Evolutionary conservation across 2,329 filamentous ascomycete species (phyloP).

Genomic region (Harringtonia lauricola): DNA sequence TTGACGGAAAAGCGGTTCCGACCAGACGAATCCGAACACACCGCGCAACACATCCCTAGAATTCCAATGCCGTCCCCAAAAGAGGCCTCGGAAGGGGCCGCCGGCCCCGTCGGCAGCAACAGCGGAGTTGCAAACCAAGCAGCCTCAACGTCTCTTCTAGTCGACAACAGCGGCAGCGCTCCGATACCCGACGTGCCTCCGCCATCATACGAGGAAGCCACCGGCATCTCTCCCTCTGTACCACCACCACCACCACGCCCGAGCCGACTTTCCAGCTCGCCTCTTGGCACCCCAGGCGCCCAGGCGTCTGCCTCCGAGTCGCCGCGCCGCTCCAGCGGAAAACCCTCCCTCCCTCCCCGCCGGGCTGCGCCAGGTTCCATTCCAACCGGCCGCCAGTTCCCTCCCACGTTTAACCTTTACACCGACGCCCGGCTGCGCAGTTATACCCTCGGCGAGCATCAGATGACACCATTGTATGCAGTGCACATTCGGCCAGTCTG

Average conservation of each 20-base stretch:
- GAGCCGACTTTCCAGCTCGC: background rate
- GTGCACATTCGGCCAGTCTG: constrained; percentile 16
- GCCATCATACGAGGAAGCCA: background rate
- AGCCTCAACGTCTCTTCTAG: too few species aligned
- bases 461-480: constrained; percentile 21
- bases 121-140: too few species aligned
- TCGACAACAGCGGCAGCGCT: too few species aligned
- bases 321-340: too few species aligned
- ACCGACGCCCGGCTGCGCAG: constrained; percentile 9
- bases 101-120: too few species aligned
- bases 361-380: constrained; percentile 4
- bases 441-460: constrained; percentile 20
- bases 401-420: constrained; percentile 22
- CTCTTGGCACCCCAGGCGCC: too few species aligned
- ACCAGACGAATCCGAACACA: too few species aligned
- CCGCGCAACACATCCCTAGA: too few species aligned
- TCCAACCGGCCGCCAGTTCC: constrained; percentile 18
- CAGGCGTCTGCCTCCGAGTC: too few species aligned
- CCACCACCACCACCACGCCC: background rate
- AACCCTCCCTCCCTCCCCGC: background rate
- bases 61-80: too few species aligned
- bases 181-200: background rate
- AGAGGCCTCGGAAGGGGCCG: too few species aligned
- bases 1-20: too few species aligned
- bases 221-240: background rate